A percentile compares a stretch with the other conserved stretches of the same genome.
phyloP scores from a whole-genome alignment of 495 filamentous ascomycete genomes.

The Parmelia sp. region DNA sequence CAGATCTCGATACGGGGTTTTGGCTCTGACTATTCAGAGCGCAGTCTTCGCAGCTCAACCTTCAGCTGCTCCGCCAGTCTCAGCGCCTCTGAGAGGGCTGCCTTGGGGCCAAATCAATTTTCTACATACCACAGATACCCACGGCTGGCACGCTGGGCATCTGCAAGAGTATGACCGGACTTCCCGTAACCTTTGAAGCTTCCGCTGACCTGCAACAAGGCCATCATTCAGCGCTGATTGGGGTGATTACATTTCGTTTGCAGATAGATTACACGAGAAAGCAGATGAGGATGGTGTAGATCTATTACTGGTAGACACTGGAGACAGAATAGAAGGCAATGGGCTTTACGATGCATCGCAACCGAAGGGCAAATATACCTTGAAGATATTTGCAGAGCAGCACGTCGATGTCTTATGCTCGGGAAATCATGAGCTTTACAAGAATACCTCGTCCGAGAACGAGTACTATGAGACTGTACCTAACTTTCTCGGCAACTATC shows the following conservation, averaged over 20 bases:
- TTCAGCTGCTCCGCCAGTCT: slow-evolving; percentile 67
- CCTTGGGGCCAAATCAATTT: slow-evolving; percentile 92
- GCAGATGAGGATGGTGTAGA: slow-evolving; percentile 75
- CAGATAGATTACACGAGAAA: slow-evolving; percentile 67
- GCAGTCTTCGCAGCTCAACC: slow-evolving; percentile 61
- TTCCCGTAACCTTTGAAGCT: background rate
- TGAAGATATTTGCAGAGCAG: slow-evolving; percentile 77
- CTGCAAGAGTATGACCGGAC: slow-evolving; percentile 63
- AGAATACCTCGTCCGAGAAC: slow-evolving; percentile 61
- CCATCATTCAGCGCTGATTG: slow-evolving; percentile 90
- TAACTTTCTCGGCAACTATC: slow-evolving; percentile 65
- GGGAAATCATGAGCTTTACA: slow-evolving; percentile 95
- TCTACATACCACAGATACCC: slow-evolving; percentile 87
- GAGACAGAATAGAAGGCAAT: slow-evolving; percentile 91
- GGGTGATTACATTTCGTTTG: slow-evolving; percentile 96
- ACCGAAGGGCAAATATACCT: slow-evolving; percentile 81
- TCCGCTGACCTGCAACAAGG: slow-evolving; percentile 39
- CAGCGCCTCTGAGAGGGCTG: slow-evolving; percentile 73
- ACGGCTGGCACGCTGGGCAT: slow-evolving; percentile 95
- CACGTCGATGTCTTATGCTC: slow-evolving; percentile 77
- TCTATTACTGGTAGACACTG: slow-evolving; percentile 85
- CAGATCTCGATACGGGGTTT: slow-evolving; percentile 18
- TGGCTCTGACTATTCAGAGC: slow-evolving; percentile 25
- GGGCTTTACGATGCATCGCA: slow-evolving; percentile 88
- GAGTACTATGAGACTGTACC: slow-evolving; percentile 76